Evolutionary conservation across 768 basidiomycete species (phyloP).

Genomic region (Kwoniella europaea): DNA sequence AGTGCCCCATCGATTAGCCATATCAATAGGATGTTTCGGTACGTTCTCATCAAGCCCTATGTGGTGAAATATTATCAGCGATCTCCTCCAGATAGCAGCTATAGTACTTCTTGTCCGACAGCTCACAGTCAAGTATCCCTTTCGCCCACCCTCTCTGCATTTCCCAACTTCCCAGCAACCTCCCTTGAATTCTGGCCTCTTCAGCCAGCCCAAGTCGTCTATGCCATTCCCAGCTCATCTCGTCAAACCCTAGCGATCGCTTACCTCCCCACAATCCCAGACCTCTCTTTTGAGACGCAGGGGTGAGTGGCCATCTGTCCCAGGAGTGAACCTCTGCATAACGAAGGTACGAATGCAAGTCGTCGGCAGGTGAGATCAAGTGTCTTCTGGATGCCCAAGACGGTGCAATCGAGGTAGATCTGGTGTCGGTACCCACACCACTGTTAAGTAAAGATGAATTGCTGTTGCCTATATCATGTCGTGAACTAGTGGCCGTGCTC

Average conservation of each 20-base stretch:
- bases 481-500: not conserved
- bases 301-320: constrained; percentile 31
- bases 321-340: constrained; percentile 29
- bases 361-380: constrained; percentile 30
- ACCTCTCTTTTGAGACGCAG: not conserved
- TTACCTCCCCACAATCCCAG: constrained; percentile 22
- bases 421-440: not conserved
- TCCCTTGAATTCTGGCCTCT: constrained; percentile 11
- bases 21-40: constrained; percentile 41
- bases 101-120: not conserved
- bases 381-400: not conserved
- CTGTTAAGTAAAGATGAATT: not conserved
- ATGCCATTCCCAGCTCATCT: constrained; percentile 49
- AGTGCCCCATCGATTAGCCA: constrained; percentile 52
- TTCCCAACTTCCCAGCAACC: constrained; percentile 38
- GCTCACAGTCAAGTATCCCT: constrained; percentile 48
- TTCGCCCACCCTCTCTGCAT: constrained; percentile 32
- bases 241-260: constrained; percentile 31
- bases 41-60: constrained; percentile 51
- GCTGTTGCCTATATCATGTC: not conserved
- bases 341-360: constrained; percentile 32
- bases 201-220: constrained; percentile 37
- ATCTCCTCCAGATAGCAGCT: not conserved
- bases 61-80: constrained; percentile 2
- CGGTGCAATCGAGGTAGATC: not conserved